These are phyloP conservation scores for Cercophora sp. DNA, from an alignment of 495 filamentous ascomycete species.

Conservation along the genomic window DNA sequence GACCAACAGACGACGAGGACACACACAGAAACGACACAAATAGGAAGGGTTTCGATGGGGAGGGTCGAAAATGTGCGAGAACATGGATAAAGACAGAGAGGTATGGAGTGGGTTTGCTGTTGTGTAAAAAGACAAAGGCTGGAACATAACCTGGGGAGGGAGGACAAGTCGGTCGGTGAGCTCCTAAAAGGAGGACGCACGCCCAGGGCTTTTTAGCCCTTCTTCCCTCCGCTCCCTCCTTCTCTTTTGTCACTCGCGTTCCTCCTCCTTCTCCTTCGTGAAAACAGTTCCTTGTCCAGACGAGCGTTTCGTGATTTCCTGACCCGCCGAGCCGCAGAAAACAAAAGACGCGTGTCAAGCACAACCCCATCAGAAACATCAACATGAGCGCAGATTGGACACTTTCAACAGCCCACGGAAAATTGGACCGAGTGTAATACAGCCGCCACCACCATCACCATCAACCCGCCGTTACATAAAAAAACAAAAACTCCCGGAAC, in stretches of 20 bases:
- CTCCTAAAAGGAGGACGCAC: no score
- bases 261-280: no score
- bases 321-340: conserved; percentile 1
- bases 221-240: no score
- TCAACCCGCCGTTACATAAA: no score
- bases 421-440: conserved; percentile 13
- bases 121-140: no score
- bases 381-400: neutral
- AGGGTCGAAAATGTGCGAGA: conserved; percentile 16
- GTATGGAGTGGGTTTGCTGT: neutral
- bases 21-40: conserved; percentile 6
- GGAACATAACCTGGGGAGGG: no score
- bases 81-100: conserved; percentile 3
- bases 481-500: conserved; percentile 18
- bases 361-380: no score
- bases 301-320: neutral
- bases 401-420: conserved; percentile 1
- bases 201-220: no score
- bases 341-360: no score
- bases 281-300: neutral
- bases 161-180: no score
- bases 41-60: no score
- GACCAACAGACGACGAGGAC: conserved; percentile 5
- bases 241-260: no score
- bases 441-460: conserved; percentile 14